Base-by-base conservation (phyloP, 176 grass and related monocot genomes). In the Hsuehochloa calcarea region DNA sequence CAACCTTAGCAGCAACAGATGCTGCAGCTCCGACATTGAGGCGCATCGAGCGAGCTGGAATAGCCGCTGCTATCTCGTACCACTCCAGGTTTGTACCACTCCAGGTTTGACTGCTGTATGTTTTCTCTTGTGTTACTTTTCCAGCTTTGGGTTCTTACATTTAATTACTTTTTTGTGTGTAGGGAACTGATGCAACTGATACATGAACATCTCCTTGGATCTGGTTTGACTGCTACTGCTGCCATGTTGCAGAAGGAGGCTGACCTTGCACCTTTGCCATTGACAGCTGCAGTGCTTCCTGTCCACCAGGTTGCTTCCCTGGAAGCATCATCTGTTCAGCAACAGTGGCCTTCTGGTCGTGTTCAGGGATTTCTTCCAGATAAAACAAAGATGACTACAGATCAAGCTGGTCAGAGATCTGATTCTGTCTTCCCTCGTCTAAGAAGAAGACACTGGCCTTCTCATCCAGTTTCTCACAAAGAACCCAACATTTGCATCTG, bases 1-100 rank as follows among this genome's bases (percentile, higher is more conserved):
- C 90, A 70, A 96, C 96, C 86, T 89, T 96, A 84, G 96, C 93
- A 64, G 95, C 96, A 72, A 96, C 90, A 45, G 96, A 99, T 85
- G 96, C 96, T 68, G 93, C 93, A 75, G 96, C 96, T 85, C 96
- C 96, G 40, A 87, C 96, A 49, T 84, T 99, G 77, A 95, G 86
- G 65, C 96, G 96, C 38, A 95, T 99, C 75, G 96, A 99, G 70
- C 91, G 96, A 89, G 93, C 96, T 54, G 96, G 93, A 46, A 95
- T 99, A 81, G 96, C 93, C 45, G 96, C 96, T 81, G 96, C 96
- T 64, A 92, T 99, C 70, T 91, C 93, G 13, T 99, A 99, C 77
- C 93, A 99, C 62, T 99, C 96, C 31, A 99, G 95, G 95, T 97
- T 88, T 82, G 72, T 99, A 99, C 77, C 93, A 99, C 62, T 99